Conservation (phyloP, 2,329 filamentous ascomycete species). For the Monilinia fructicola region DNA sequence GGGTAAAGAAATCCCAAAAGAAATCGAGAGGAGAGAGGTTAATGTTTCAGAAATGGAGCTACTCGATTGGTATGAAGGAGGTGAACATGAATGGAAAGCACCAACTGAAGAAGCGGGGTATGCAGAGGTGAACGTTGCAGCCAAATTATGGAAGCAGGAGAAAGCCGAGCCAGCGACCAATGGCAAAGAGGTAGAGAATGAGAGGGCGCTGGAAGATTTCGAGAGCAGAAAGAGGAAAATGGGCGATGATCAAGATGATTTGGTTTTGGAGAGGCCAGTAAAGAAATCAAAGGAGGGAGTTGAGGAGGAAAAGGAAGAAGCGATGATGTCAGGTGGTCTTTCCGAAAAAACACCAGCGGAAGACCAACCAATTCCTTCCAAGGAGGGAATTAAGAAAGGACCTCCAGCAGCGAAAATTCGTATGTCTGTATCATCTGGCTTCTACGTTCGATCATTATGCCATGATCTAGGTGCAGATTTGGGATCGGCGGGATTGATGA, state of each 20-base stretch:
- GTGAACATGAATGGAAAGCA: constrained; percentile 75
- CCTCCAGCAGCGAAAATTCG: constrained; percentile 78
- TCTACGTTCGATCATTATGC: constrained; percentile 92
- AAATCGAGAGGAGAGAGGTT: constrained; percentile 79
- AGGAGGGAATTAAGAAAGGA: constrained; percentile 42
- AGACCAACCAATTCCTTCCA: constrained; percentile 12
- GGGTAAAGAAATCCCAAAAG: constrained; percentile 79
- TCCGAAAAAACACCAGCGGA: constrained; percentile 27
- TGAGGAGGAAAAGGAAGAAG: constrained; percentile 24
- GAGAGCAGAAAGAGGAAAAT: constrained; percentile 39
- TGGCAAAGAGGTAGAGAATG: constrained; percentile 33
- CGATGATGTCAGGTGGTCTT: constrained; percentile 40
- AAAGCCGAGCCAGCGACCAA: constrained; percentile 42
- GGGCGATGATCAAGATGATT: constrained; percentile 38
- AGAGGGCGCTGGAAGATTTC: constrained; percentile 43
- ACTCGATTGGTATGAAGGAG: constrained; percentile 80
- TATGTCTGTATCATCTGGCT: constrained; percentile 92
- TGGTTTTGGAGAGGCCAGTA: constrained; percentile 35
- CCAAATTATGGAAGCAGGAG: constrained; percentile 66
- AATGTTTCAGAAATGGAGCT: constrained; percentile 76
- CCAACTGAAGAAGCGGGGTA: constrained; percentile 74
- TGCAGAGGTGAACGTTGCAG: constrained; percentile 73
- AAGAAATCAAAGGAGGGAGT: constrained; percentile 33
- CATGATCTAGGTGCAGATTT: constrained; percentile 87
- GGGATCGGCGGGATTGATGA: constrained; percentile 81